Evolutionary conservation across 306 rosid genomes (phyloP).

Genomic region (Macrotyloma uniflorum): DNA sequence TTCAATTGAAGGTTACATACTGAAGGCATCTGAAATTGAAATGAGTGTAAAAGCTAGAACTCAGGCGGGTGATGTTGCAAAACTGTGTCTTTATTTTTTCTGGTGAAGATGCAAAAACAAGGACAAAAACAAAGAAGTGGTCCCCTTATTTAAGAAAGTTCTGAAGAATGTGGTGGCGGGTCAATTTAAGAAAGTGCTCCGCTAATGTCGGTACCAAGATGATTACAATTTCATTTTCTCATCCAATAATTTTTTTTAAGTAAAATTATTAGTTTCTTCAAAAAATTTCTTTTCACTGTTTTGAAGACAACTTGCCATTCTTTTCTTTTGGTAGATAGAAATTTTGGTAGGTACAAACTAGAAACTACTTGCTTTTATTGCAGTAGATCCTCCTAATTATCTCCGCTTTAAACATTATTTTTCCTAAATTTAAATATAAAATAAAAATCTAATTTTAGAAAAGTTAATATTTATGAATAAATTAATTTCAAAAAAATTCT

Average conservation of each 20-base stretch:
- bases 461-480: too few species aligned
- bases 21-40: neutral
- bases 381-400: too few species aligned
- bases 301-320: neutral
- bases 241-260: neutral
- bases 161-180: conserved; percentile 2
- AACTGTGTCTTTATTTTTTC: neutral
- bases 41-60: too few species aligned
- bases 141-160: neutral
- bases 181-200: conserved; percentile 12
- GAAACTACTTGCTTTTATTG: neutral
- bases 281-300: neutral
- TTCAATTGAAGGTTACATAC: neutral
- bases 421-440: too few species aligned
- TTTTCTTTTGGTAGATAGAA: neutral
- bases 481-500: too few species aligned
- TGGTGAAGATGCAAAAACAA: neutral
- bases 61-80: neutral
- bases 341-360: too few species aligned
- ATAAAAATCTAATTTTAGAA: too few species aligned
- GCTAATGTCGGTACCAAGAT: conserved; percentile 32
- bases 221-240: neutral
- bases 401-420: too few species aligned
- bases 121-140: conserved; percentile 12
- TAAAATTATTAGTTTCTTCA: neutral